Evolutionary conservation across 192 early-diverging fungal genomes (phyloP), one percentile per base, ranked within the genome.

Genomic region (Backusella luteola): DNA sequence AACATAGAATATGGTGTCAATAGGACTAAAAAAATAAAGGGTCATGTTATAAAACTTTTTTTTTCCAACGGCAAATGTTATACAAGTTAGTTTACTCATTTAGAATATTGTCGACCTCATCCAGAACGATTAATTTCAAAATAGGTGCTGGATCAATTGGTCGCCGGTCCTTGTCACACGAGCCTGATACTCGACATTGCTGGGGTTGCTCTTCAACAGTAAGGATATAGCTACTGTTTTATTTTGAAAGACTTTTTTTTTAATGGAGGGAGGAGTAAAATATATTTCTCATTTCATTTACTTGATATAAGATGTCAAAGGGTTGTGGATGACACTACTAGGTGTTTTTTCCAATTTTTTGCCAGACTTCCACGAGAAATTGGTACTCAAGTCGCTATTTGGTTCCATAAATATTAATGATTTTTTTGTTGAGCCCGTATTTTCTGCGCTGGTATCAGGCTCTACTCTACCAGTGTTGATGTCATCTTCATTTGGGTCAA

Each of bases 121-220:
- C 35, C 14, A 66, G n/a, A 2, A 78, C 34, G 2, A 52, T 35
- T 7, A 89, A 56, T 38, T 84, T 82, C 1, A 94, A 89, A 74
- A 94, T 90, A 12, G 93, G 93, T 7, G 93, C 91, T 32, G 93
- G 93, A 71, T 94, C 93, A 7, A 94, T 86, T 15, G 93, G 93
- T 32, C 93, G 76, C 76, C 93, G 76, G 74, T 94, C 93, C 29
- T 74, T 74, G n/a, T 66, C 73, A 29, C 53, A 21, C 7, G 34
- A 74, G 3, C 73, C 73, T 6, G 53, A 74, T 11, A 66, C 59
- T 35, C 73, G 26, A 66, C 73, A 74, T 14, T 74, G 73, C 36
- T 74, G 34, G 14, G 73, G 73, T 15, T 74, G 73, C 19, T 74
- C 73, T 66, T 63, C 56, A 39, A 74, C n/a, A n/a, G 1, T 15